Evolutionary conservation across 345 rosid species (phyloP).

Genomic region (Bruguiera parviflora): DNA sequence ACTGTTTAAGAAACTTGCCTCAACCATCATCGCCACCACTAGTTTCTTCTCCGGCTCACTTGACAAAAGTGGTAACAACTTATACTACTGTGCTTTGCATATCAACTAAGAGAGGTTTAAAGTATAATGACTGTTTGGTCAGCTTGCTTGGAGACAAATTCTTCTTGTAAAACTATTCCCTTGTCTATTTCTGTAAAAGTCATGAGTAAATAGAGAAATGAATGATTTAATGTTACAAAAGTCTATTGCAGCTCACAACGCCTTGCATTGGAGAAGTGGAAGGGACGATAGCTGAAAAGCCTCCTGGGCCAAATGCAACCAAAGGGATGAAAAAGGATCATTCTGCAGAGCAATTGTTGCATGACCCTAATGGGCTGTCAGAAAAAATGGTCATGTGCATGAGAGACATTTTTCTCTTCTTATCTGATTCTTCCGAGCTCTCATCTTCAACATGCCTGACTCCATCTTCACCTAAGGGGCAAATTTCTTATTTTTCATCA

Average conservation of each 20-base stretch:
- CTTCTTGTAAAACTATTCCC: not conserved
- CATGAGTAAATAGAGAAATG: not conserved
- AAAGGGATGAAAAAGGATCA: constrained; percentile 17
- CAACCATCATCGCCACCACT: constrained; percentile 29
- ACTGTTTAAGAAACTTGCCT: constrained; percentile 45
- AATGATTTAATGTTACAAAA: constrained; percentile 6
- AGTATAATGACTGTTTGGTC: not conserved
- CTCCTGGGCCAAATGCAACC: constrained; percentile 13
- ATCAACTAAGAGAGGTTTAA: not conserved
- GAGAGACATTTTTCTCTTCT: constrained; percentile 83
- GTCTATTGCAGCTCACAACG: constrained; percentile 19
- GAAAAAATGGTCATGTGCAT: constrained; percentile 92
- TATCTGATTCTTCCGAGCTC: constrained; percentile 66
- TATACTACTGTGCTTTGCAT: not conserved
- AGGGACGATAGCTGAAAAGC: constrained; percentile 19
- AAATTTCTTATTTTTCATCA: constrained; percentile 74
- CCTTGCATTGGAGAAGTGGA: constrained; percentile 23
- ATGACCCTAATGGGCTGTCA: constrained; percentile 71
- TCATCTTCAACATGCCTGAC: constrained; percentile 44
- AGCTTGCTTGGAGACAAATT: not conserved
- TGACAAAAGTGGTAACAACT: constrained; percentile 26
- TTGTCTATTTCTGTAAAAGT: constrained; percentile 9
- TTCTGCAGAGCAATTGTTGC: constrained; percentile 57
- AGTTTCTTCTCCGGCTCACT: constrained; percentile 23
- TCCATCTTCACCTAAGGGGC: constrained; percentile 74